Percentiles rank a stretch among this genome's conserved stretches.
Conservation (phyloP, 2,329 filamentous ascomycete species). For the Aureobasidium sp. region DNA sequence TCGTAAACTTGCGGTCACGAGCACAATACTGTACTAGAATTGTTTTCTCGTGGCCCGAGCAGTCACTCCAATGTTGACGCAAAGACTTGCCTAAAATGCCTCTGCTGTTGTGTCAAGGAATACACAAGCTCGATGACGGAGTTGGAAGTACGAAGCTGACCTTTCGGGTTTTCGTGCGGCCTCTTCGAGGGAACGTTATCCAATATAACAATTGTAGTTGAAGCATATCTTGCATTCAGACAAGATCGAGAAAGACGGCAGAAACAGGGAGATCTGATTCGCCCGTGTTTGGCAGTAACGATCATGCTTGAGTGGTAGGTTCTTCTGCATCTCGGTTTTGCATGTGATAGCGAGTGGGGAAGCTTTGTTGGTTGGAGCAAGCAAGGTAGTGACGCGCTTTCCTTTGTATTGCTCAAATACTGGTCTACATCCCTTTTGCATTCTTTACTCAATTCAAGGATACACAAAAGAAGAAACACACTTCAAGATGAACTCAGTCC, state of each 20-base stretch:
- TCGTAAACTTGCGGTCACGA: no score
- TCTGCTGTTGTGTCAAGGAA: no score
- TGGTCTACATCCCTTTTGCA: neutral
- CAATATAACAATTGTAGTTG: neutral
- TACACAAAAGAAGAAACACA: neutral
- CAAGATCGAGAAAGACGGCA: neutral
- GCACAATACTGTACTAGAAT: no score
- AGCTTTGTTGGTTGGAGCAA: neutral
- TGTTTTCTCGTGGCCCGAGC: no score
- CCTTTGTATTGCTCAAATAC: neutral
- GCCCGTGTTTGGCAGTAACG: neutral
- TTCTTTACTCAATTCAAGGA: neutral
- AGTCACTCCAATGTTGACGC: no score
- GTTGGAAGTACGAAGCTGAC: no score
- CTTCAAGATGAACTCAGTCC: conserved; percentile 12
- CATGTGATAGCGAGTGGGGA: conserved; percentile 11
- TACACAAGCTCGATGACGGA: no score
- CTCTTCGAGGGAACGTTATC: neutral
- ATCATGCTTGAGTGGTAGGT: neutral
- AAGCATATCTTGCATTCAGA: neutral
- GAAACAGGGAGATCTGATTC: neutral
- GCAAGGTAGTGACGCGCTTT: conserved; percentile 9
- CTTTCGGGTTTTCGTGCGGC: neutral
- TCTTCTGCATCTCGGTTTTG: neutral
- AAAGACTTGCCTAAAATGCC: no score